A percentile compares a stretch with the other conserved stretches of the same genome.
phyloP scores from a whole-genome alignment of 78 protist genomes.

The Abeoforma whisleri region DNA sequence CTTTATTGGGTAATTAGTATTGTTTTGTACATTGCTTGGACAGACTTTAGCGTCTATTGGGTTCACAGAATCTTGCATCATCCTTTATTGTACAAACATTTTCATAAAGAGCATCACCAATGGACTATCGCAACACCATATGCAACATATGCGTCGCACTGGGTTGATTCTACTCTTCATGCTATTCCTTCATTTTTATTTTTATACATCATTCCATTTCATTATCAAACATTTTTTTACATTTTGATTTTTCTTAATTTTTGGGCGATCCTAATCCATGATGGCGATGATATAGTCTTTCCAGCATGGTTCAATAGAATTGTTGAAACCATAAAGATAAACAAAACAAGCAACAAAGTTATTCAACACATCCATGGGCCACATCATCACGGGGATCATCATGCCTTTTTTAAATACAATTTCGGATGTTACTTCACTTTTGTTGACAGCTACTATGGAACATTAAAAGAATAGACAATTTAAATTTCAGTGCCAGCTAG shows the following conservation, averaged over 20 bases:
- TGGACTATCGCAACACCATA: background rate
- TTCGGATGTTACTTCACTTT: background rate
- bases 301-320: background rate
- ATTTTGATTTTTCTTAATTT: too few relatives aligned
- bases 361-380: background rate
- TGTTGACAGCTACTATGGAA: background rate
- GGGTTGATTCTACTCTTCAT: background rate
- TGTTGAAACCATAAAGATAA: too few relatives aligned
- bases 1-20: background rate
- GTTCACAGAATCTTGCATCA: slow-evolving; percentile 64
- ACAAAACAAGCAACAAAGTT: too few relatives aligned
- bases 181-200: background rate
- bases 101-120: slow-evolving; percentile 72
- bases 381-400: background rate
- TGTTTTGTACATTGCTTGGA: slow-evolving; percentile 50
- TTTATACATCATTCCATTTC: background rate
- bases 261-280: background rate
- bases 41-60: slow-evolving; percentile 69
- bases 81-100: slow-evolving; percentile 51
- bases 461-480: too few relatives aligned
- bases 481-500: too few relatives aligned
- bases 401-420: background rate
- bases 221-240: background rate
- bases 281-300: background rate
- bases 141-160: background rate